phyloP scores from a whole-genome alignment of 1,284 basidiomycete genomes.

The Ganoderma leucocontextum region DNA sequence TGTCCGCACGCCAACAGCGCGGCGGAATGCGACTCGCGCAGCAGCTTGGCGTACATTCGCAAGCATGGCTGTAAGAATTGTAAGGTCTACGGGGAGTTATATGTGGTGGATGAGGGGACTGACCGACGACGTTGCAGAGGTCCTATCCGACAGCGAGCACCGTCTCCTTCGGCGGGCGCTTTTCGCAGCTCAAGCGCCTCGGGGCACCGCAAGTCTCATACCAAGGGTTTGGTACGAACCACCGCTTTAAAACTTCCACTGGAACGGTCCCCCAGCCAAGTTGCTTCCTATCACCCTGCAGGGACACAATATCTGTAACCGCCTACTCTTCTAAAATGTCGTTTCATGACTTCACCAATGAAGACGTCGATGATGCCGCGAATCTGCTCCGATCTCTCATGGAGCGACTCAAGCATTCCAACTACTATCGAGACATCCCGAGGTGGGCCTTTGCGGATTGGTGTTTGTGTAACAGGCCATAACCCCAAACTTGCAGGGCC shows the following conservation, averaged over 20 bases:
- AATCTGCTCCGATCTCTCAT: background rate
- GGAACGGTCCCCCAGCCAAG: no score
- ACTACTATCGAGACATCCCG: background rate
- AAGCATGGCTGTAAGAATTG: conserved; percentile 16
- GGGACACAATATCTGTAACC: background rate
- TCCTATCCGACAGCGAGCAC: background rate
- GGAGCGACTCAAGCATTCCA: background rate
- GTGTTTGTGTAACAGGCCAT: background rate
- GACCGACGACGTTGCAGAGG: background rate
- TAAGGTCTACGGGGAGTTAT: background rate
- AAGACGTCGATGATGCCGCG: background rate
- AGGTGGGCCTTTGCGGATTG: background rate
- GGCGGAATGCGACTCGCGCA: conserved; percentile 17
- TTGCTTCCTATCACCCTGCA: no score
- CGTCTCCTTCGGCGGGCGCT: background rate
- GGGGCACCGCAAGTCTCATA: no score
- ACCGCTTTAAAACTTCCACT: no score
- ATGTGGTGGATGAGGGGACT: background rate
- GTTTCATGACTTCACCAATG: background rate
- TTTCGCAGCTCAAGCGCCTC: background rate
- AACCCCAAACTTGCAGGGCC: background rate
- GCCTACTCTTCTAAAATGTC: background rate
- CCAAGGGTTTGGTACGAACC: no score
- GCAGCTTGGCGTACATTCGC: conserved; percentile 21
- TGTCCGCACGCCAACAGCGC: conserved; percentile 17